Percentiles rank a stretch among this genome's conserved stretches.
phyloP scores from a whole-genome alignment of 2,329 filamentous ascomycete genomes.

The Sclerotinia spermophila region DNA sequence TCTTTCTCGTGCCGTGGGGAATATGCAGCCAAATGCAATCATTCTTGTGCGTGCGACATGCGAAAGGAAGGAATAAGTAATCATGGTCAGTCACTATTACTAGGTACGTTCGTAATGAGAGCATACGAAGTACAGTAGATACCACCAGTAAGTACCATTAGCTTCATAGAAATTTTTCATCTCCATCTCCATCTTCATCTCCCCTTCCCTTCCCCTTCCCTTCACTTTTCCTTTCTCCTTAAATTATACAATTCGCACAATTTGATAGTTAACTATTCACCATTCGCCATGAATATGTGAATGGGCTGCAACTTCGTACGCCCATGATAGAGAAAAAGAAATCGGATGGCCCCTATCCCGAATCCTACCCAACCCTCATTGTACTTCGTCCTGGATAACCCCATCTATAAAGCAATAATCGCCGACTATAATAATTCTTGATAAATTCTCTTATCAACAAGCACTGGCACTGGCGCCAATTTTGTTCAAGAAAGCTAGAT shows the following conservation, averaged over 20 bases:
- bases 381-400: not conserved
- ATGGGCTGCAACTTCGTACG: not conserved
- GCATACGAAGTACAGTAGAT: too few relatives aligned
- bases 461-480: not conserved
- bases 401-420: not conserved
- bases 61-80: not conserved
- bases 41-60: too few relatives aligned
- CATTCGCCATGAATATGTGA: not conserved
- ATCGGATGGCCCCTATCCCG: not conserved
- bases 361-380: not conserved
- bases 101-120: too few relatives aligned
- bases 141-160: not conserved
- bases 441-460: not conserved
- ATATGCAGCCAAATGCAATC: not conserved
- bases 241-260: conserved; percentile 29
- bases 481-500: not conserved
- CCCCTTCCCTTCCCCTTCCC: conserved; percentile 25
- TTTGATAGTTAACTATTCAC: too few relatives aligned
- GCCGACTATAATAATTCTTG: too few relatives aligned
- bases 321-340: not conserved
- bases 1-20: not conserved
- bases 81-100: not conserved
- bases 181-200: not conserved
- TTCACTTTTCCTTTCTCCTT: conserved; percentile 39
- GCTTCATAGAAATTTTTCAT: not conserved